Conservation (phyloP, 495 filamentous ascomycete genomes). For the Aspergillus heteromorphus region DNA sequence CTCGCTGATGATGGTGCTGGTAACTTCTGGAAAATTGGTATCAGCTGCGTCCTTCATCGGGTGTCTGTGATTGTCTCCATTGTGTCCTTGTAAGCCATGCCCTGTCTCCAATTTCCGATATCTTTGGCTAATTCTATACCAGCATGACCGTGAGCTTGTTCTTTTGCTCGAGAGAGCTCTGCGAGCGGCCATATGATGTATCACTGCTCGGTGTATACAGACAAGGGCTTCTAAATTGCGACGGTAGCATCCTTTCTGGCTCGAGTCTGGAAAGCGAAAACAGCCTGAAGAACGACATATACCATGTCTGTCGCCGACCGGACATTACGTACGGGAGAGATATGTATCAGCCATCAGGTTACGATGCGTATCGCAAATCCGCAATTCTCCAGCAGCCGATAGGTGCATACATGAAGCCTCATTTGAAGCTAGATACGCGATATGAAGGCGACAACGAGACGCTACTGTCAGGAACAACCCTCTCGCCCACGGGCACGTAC, state of each 20-base stretch:
- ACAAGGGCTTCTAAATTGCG: slow-evolving; percentile 14
- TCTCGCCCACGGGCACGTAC: slow-evolving; percentile 24
- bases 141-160: slow-evolving; percentile 37
- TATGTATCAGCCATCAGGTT: slow-evolving; percentile 25
- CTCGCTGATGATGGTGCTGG: slow-evolving; percentile 23
- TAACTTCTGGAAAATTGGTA: slow-evolving; percentile 35
- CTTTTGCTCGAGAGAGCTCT: slow-evolving; percentile 38
- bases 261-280: slow-evolving; percentile 39
- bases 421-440: slow-evolving; percentile 28
- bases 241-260: slow-evolving; percentile 34
- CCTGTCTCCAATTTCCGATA: neutral
- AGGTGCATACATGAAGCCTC: slow-evolving; percentile 27
- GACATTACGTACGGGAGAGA: slow-evolving; percentile 26
- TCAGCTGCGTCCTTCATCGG: slow-evolving; percentile 39
- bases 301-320: slow-evolving; percentile 36
- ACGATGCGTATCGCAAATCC: slow-evolving; percentile 26
- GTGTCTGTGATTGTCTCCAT: slow-evolving; percentile 32
- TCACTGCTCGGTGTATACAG: slow-evolving; percentile 38
- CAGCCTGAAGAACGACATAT: slow-evolving; percentile 38
- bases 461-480: slow-evolving; percentile 24
- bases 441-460: slow-evolving; percentile 25
- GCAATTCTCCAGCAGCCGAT: slow-evolving; percentile 34
- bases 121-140: slow-evolving; percentile 7
- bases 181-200: slow-evolving; percentile 38
- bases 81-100: slow-evolving; percentile 31